phyloP scores from a whole-genome alignment of 177 flowering plant species.

The Telopea speciosissima region DNA sequence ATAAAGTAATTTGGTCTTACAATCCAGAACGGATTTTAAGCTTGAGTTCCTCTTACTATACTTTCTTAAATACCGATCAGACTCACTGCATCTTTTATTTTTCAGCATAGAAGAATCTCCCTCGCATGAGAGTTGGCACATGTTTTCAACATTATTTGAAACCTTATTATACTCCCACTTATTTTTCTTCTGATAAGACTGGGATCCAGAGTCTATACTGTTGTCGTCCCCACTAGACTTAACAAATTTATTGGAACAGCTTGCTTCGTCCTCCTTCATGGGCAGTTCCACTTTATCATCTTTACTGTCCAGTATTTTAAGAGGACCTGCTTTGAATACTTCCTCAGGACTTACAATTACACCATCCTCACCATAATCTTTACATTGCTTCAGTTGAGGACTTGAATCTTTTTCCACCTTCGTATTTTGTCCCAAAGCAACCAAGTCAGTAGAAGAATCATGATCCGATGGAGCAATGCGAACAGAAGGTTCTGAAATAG shows the following conservation, averaged over 20 bases:
- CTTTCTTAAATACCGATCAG: constrained; percentile 30
- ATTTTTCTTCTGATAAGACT: constrained; percentile 11
- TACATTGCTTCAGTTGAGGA: constrained; percentile 4
- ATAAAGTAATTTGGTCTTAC: constrained; percentile 9
- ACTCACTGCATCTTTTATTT: constrained; percentile 5
- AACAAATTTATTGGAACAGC: constrained; percentile 24
- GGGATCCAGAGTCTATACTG: constrained; percentile 18
- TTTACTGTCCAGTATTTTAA: constrained; percentile 4
- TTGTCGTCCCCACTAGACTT: constrained; percentile 21
- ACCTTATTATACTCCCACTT: constrained; percentile 4
- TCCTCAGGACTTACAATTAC: neutral
- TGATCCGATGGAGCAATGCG: neutral
- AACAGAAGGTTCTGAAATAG: constrained; percentile 5
- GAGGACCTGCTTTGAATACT: neutral
- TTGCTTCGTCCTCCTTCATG: constrained; percentile 24
- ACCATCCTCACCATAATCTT: constrained; percentile 8
- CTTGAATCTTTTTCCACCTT: constrained; percentile 7
- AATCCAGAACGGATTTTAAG: constrained; percentile 7
- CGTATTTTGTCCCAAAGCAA: neutral
- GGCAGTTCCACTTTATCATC: constrained; percentile 7
- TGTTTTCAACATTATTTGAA: constrained; percentile 1
- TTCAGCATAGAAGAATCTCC: neutral
- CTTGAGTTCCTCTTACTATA: constrained; percentile 27
- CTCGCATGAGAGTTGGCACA: constrained; percentile 10
- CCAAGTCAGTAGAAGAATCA: constrained; percentile 7